phyloP scores from a whole-genome alignment of 2,329 filamentous ascomycete species.

The Trichophyton mentagrophytes region DNA sequence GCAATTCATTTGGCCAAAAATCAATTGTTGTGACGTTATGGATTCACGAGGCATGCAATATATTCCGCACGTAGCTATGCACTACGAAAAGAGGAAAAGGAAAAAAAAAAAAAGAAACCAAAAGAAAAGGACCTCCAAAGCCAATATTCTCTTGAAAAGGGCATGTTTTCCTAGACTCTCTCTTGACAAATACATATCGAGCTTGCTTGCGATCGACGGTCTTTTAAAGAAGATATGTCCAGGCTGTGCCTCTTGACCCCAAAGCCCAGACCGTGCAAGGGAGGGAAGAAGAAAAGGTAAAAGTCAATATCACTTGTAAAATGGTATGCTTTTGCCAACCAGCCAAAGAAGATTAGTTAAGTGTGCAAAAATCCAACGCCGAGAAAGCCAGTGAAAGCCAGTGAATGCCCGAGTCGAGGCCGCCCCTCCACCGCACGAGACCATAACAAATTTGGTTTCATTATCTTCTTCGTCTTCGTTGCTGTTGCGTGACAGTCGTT shows the following conservation, averaged over 20 bases:
- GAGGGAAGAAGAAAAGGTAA: background rate
- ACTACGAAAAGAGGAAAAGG: background rate
- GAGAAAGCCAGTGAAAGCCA: slow-evolving; percentile 1
- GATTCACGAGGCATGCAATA: background rate
- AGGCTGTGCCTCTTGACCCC: background rate
- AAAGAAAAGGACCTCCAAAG: background rate
- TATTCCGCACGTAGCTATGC: background rate
- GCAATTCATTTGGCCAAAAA: background rate
- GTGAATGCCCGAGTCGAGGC: background rate
- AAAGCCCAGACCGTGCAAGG: background rate
- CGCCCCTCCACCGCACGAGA: background rate
- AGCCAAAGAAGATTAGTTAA: background rate
- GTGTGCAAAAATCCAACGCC: slow-evolving; percentile 1
- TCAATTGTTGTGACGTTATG: background rate
- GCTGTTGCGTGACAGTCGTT: background rate
- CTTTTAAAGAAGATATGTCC: background rate
- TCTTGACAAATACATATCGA: slow-evolving; percentile 3
- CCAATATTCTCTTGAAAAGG: background rate
- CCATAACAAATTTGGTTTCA: background rate
- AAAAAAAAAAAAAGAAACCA: too few species aligned
- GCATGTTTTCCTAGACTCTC: background rate
- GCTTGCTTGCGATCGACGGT: background rate
- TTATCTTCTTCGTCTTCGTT: background rate
- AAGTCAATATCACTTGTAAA: background rate
- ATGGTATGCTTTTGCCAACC: background rate